Evolutionary conservation across 495 filamentous ascomycete genomes (phyloP).

Genomic region (Tuber brumale): DNA sequence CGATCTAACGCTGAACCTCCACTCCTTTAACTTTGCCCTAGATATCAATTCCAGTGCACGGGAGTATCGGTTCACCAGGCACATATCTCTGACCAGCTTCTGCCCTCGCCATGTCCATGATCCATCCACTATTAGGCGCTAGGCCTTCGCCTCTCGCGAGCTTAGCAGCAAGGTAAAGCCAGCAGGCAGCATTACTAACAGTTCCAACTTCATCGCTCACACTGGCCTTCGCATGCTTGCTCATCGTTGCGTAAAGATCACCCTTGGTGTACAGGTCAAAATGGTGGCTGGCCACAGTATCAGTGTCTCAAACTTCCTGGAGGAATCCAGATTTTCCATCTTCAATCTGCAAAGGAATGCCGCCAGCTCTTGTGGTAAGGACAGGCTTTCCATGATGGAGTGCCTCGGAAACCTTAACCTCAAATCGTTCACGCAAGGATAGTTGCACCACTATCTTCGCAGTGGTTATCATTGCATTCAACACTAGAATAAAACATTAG

Average conservation of each 20-base stretch:
- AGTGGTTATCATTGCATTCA: constrained; percentile 72
- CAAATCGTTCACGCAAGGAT: constrained; percentile 77
- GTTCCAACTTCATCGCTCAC: constrained; percentile 80
- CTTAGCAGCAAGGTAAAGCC: constrained; percentile 68
- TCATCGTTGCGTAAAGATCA: constrained; percentile 60
- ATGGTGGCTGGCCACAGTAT: constrained; percentile 64
- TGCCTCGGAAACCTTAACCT: constrained; percentile 87
- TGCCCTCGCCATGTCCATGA: constrained; percentile 70
- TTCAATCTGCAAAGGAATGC: constrained; percentile 74
- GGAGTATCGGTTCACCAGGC: constrained; percentile 56
- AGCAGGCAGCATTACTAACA: constrained; percentile 68
- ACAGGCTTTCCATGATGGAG: constrained; percentile 77
- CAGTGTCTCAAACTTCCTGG: constrained; percentile 64
- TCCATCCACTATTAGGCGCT: constrained; percentile 55
- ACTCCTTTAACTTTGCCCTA: neutral
- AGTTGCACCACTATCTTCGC: constrained; percentile 70
- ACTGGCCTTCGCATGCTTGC: constrained; percentile 55
- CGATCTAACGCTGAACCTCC: too few relatives aligned
- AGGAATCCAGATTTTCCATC: constrained; percentile 69
- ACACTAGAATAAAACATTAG: constrained; percentile 42
- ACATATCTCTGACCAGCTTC: constrained; percentile 56
- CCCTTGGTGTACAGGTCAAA: constrained; percentile 63
- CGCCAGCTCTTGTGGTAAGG: constrained; percentile 70
- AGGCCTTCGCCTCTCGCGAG: constrained; percentile 50
- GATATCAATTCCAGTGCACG: constrained; percentile 25